These are phyloP conservation scores for Cryptosporidium muris DNA, from an alignment of 169 alveolate species.

Conservation along the genomic window DNA sequence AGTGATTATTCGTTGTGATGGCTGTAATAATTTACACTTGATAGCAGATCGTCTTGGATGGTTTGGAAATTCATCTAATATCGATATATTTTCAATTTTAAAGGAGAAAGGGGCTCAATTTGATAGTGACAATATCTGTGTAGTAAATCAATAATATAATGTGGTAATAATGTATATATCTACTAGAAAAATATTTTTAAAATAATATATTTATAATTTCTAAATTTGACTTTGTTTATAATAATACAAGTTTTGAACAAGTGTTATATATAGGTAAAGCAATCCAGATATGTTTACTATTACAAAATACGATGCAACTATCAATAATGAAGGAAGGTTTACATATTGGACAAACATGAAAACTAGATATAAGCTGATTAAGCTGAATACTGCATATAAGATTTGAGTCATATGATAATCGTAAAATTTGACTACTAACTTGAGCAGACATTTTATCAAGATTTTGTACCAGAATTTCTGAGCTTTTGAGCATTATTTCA, in stretches of 20 bases:
- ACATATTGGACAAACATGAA: conserved; percentile 44
- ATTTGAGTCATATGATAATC: conserved; percentile 45
- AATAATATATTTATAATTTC: background rate
- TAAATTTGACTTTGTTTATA: conserved; percentile 1
- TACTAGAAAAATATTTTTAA: conserved; percentile 4
- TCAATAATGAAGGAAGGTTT: conserved; percentile 21
- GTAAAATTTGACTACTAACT: conserved; percentile 14
- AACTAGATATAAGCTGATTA: conserved; percentile 9
- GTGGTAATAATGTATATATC: background rate
- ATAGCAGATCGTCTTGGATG: conserved; percentile 87
- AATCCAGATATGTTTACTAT: conserved; percentile 7
- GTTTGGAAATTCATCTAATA: conserved; percentile 67
- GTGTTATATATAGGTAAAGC: conserved; percentile 11
- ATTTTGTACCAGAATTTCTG: conserved; percentile 7
- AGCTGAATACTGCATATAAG: background rate
- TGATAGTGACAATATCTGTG: background rate
- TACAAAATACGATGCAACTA: conserved; percentile 30
- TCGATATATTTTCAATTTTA: background rate
- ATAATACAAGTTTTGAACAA: conserved; percentile 11
- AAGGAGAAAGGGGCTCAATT: background rate
- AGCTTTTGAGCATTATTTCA: conserved; percentile 20
- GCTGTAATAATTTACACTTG: conserved; percentile 81
- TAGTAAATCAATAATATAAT: background rate
- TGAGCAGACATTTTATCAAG: conserved; percentile 39
- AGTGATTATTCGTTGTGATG: conserved; percentile 82